Conservation (phyloP, 768 basidiomycete species). For the Rhizopogon roseolus region DNA sequence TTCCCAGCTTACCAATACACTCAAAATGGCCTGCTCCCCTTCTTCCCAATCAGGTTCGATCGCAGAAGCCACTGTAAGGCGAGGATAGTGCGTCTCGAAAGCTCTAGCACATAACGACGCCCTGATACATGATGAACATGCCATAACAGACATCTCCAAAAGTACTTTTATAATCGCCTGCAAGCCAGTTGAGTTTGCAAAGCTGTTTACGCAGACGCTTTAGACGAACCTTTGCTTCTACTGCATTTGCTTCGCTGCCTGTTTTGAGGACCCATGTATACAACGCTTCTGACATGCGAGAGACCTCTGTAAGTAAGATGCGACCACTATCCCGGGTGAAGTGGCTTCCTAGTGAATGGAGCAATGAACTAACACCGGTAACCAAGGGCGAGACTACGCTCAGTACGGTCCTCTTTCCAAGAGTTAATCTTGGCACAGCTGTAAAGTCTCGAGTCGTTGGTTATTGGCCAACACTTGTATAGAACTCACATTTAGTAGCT, state of each 20-base stretch:
- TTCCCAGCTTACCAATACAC: constrained; percentile 35
- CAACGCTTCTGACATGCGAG: constrained; percentile 11
- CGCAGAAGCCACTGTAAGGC: constrained; percentile 32
- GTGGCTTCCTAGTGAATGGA: constrained; percentile 12
- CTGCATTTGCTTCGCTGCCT: background rate
- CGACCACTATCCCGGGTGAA: constrained; percentile 14
- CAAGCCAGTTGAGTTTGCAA: background rate
- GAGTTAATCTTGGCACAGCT: constrained; percentile 22
- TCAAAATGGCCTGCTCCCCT: constrained; percentile 32
- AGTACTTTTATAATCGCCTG: constrained; percentile 26
- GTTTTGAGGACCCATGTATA: constrained; percentile 11
- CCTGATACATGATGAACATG: constrained; percentile 34
- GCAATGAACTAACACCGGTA: constrained; percentile 7
- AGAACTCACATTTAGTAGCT: constrained; percentile 17
- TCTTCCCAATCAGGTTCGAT: constrained; percentile 32
- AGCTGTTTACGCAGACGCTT: background rate
- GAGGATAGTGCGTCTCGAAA: constrained; percentile 42
- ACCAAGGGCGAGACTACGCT: constrained; percentile 18
- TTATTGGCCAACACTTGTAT: background rate
- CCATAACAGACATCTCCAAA: constrained; percentile 31
- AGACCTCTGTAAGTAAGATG: constrained; percentile 12
- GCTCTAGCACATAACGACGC: constrained; percentile 41
- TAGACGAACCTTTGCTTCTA: constrained; percentile 18
- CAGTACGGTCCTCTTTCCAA: constrained; percentile 18
- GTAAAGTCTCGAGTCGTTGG: background rate